phyloP scores from a whole-genome alignment of 177 flowering plant genomes.

The Vitis hybrid region DNA sequence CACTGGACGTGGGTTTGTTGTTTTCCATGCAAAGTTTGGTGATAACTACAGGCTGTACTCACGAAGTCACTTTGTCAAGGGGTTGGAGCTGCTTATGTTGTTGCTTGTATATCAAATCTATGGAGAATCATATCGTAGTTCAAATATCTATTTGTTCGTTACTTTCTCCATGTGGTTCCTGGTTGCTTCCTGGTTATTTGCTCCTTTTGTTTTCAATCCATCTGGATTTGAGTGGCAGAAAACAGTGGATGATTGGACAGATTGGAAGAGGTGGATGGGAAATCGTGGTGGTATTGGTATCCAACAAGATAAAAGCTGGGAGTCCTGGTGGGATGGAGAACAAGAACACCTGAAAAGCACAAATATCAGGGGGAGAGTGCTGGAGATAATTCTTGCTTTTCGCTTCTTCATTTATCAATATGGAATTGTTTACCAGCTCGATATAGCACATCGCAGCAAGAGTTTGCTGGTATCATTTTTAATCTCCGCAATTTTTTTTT shows the following conservation, averaged over 20 bases:
- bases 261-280: constrained; percentile 99
- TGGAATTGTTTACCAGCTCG: constrained; percentile 95
- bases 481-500: neutral
- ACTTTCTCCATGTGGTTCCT: constrained; percentile 98
- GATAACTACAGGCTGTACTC: constrained; percentile 88
- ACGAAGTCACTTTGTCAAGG: constrained; percentile 94
- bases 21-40: constrained; percentile 85
- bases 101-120: constrained; percentile 74
- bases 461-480: constrained; percentile 56
- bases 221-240: constrained; percentile 99
- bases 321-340: constrained; percentile 95
- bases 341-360: constrained; percentile 80
- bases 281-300: constrained; percentile 98
- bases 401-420: constrained; percentile 93
- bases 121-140: constrained; percentile 73
- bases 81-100: constrained; percentile 70
- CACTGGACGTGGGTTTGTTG: constrained; percentile 92
- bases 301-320: constrained; percentile 84
- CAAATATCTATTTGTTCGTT: constrained; percentile 70
- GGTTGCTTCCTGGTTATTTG: constrained; percentile 95
- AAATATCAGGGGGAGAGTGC: constrained; percentile 64
- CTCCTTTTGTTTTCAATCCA: constrained; percentile 94
- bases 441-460: constrained; percentile 68
- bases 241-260: constrained; percentile 98
- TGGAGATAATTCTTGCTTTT: constrained; percentile 77